Percentiles rank a stretch among this genome's conserved stretches.
Evolutionary conservation across 106 monocot genomes (phyloP).

Genomic region (Acanthochlamys bracteata): DNA sequence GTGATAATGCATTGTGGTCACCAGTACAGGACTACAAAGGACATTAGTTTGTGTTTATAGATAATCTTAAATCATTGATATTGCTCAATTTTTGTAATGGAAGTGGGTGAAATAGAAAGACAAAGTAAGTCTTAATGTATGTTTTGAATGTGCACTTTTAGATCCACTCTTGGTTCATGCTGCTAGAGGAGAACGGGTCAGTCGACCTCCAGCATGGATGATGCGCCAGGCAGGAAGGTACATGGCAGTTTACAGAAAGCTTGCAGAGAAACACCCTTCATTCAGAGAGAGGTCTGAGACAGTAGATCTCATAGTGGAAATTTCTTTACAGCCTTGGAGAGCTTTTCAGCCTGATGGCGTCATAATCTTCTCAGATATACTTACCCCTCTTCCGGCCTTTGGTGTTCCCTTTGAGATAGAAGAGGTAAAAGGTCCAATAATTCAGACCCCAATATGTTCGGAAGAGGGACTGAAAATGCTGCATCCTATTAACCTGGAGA

Average conservation of each 20-base stretch:
- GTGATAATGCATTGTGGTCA: too few relatives aligned
- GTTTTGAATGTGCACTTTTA: constrained; percentile 8
- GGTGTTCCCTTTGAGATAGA: constrained; percentile 93
- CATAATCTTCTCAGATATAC: constrained; percentile 95
- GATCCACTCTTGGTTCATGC: constrained; percentile 87
- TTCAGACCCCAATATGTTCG: constrained; percentile 50
- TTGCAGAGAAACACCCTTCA: constrained; percentile 72
- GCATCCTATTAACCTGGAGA: constrained; percentile 72
- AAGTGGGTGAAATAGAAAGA: neutral
- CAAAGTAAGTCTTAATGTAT: neutral
- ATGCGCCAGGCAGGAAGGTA: constrained; percentile 99
- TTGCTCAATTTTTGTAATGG: too few relatives aligned
- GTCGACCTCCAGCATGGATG: constrained; percentile 96
- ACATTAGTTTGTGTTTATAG: too few relatives aligned
- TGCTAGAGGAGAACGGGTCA: constrained; percentile 54
- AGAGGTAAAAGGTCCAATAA: constrained; percentile 77
- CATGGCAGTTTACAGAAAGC: constrained; percentile 78
- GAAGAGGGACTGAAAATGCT: constrained; percentile 56
- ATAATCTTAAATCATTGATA: too few relatives aligned
- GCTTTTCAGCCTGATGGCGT: constrained; percentile 88
- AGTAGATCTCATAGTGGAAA: constrained; percentile 87
- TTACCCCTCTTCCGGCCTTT: constrained; percentile 89
- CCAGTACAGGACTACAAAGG: too few relatives aligned
- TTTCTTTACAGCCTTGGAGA: constrained; percentile 96
- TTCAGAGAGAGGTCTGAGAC: constrained; percentile 95